Percentiles rank a stretch among this genome's conserved stretches.
Conservation (phyloP, 345 rosid species). For the Viola odorata region DNA sequence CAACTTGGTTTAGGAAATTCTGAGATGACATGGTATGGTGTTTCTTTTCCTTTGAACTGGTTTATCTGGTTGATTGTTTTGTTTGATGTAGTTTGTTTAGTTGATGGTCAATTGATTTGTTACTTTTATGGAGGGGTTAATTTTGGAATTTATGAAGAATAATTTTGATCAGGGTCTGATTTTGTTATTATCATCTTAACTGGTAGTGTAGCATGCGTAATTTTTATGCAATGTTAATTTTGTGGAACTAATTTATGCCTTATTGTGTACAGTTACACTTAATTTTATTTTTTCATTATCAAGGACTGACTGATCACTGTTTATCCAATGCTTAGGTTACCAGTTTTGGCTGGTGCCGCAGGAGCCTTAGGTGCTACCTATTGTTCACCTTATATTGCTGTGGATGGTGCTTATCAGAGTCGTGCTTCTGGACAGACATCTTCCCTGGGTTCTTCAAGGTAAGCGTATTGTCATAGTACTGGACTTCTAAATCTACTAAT, state of each 20-base stretch:
- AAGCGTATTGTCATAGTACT: conserved; percentile 5
- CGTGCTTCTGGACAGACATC: conserved; percentile 51
- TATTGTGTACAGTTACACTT: too few species aligned
- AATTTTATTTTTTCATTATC: too few species aligned
- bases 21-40: conserved; percentile 84
- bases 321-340: conserved; percentile 55
- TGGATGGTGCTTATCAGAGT: conserved; percentile 68
- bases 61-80: neutral
- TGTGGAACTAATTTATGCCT: neutral
- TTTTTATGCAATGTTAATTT: neutral
- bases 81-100: too few species aligned
- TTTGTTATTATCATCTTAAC: too few species aligned
- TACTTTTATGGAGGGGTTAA: too few species aligned
- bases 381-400: conserved; percentile 66
- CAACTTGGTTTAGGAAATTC: conserved; percentile 86
- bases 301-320: neutral
- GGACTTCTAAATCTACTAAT: neutral
- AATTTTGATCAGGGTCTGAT: too few species aligned
- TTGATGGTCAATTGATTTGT: too few species aligned
- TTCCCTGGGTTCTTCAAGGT: conserved; percentile 58
- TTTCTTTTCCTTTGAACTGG: neutral
- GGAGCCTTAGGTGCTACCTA: conserved; percentile 75
- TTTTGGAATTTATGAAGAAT: too few species aligned
- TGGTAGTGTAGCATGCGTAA: neutral
- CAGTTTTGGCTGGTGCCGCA: conserved; percentile 72